Evolutionary conservation across 2,329 filamentous ascomycete species (phyloP), one percentile per base, ranked within the genome.

Genomic region (Fusarium continuum): DNA sequence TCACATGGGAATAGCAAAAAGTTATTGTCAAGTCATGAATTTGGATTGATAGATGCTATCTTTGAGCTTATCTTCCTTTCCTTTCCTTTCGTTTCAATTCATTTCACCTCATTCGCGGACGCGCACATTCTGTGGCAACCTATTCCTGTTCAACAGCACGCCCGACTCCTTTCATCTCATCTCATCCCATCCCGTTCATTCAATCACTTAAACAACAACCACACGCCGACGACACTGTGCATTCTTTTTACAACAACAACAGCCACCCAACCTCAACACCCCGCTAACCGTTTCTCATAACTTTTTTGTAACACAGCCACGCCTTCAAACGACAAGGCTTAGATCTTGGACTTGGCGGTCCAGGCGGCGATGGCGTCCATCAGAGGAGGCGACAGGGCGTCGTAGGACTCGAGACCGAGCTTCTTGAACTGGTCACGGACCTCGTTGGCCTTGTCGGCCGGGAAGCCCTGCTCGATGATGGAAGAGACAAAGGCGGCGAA

Each of bases 401-500:
- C 88, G 72, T 90, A 91, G 3, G 83, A 79, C 76, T 87, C 78
- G 44, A 91, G 75, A 0, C 88, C 88, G 16, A 83, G 65, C 2
- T 72, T 68, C 75, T 79, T 81, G 55, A 90, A 80, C 72, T 79
- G 82, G 3, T 57, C 64, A 35, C 88, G 79, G 4, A 90, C 83
- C 16, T 78, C 81, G 43, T 79, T 81, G 68, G 88, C 88, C 29
- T 79, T 77, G 14, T 76, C 72, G 0, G 87, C 83, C 40, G 82
- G 74, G 67, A 85, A 88, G 2, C 88, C 88, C 70, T 89, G 86
- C 82, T 90, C 88, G 56, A 90, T 88, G 55, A 90, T 85, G 52
- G 83, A 87, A 29, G 83, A 86, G 32, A 90, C 87, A 58, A 90
- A 91, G 0, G 83, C 88, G 3, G 88, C 88, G 65, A 90, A 91